Conservation (phyloP, 345 rosid genomes). For the Ceriops tagal region DNA sequence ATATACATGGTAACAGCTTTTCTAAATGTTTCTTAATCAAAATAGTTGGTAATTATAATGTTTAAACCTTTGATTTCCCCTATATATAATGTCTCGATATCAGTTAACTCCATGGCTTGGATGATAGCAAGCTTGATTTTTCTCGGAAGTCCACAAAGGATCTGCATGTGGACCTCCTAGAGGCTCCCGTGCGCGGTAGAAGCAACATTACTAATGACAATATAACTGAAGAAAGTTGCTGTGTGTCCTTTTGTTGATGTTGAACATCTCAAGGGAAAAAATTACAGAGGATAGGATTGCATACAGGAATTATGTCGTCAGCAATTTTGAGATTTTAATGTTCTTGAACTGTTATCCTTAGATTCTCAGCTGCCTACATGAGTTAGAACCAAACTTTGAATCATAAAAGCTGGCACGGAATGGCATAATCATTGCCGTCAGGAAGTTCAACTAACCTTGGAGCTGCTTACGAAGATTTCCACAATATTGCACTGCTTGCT, state of each 20-base stretch:
- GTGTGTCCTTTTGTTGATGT: background rate
- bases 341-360: slow-evolving; percentile 35
- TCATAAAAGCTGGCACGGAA: background rate
- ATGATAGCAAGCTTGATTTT: slow-evolving; percentile 19
- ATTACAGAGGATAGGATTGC: slow-evolving; percentile 2
- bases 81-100: no score
- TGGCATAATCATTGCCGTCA: background rate
- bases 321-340: slow-evolving; percentile 30
- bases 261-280: background rate
- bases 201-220: background rate
- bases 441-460: slow-evolving; percentile 19
- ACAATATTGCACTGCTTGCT: slow-evolving; percentile 30
- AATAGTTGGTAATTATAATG: no score
- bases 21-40: no score
- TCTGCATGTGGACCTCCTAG: slow-evolving; percentile 25
- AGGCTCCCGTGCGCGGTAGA: slow-evolving; percentile 11
- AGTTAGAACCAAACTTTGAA: background rate
- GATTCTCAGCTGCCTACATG: slow-evolving; percentile 28
- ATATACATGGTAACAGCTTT: no score
- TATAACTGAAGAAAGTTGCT: background rate
- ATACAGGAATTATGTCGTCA: slow-evolving; percentile 31
- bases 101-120: slow-evolving; percentile 16
- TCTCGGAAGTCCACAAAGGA: slow-evolving; percentile 24
- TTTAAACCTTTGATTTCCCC: no score
- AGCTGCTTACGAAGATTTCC: slow-evolving; percentile 32